These are phyloP conservation scores for Kregervanrija delftensis DNA, from an alignment of 805 yeast species.

Conservation along the genomic window DNA sequence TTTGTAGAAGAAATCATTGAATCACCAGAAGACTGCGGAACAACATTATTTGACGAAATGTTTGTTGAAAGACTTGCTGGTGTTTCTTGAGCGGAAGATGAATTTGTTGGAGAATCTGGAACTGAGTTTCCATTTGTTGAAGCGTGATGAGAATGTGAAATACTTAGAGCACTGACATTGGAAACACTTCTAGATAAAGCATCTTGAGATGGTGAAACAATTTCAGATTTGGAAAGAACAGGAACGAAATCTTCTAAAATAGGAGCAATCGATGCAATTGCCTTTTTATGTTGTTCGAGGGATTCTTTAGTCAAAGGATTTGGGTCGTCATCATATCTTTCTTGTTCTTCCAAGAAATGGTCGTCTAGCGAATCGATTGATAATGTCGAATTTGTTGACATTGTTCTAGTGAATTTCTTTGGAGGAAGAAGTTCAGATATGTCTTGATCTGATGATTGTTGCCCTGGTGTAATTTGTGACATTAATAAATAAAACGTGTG, in stretches of 20 bases:
- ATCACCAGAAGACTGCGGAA: conserved; percentile 5
- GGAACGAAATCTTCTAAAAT: conserved; percentile 66
- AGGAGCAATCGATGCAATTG: conserved; percentile 77
- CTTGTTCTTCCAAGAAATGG: conserved; percentile 12
- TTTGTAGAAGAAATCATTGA: conserved; percentile 12
- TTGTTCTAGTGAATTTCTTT: conserved; percentile 1
- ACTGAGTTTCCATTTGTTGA: background rate
- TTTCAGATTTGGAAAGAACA: conserved; percentile 45
- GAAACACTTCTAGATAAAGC: conserved; percentile 27
- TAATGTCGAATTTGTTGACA: conserved; percentile 16
- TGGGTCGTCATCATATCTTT: conserved; percentile 17
- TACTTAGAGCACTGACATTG: conserved; percentile 25
- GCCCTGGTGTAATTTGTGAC: too few relatives aligned
- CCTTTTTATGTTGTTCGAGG: conserved; percentile 37
- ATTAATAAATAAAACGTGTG: too few relatives aligned
- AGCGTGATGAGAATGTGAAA: conserved; percentile 11
- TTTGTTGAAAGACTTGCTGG: background rate
- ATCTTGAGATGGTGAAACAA: conserved; percentile 26
- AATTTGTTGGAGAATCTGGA: background rate
- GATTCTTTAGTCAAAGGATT: conserved; percentile 27
- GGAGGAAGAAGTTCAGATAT: too few relatives aligned
- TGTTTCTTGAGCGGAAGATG: background rate
- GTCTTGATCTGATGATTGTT: too few relatives aligned
- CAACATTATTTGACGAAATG: background rate
- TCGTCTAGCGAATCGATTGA: conserved; percentile 15